Percentiles rank a stretch among this genome's conserved stretches.
phyloP scores from a whole-genome alignment of 192 early-diverging fungal species.

The Coemansia sp. region DNA sequence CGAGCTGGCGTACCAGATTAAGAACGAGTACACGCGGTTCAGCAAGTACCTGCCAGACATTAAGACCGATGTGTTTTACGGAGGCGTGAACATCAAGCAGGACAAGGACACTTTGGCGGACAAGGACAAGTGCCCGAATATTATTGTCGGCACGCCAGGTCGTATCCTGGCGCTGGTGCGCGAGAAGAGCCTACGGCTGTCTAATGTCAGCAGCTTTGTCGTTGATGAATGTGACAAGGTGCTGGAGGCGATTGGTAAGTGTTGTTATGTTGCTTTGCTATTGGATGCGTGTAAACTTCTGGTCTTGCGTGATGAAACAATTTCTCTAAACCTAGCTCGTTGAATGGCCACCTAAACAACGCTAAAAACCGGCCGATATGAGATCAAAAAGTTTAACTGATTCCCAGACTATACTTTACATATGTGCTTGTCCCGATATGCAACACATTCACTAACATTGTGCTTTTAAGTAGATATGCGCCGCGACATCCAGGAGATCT shows the following conservation, averaged over 20 bases:
- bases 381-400: no score
- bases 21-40: conserved; percentile 95
- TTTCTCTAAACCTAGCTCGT: conserved; percentile 69
- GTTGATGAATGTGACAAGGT: conserved; percentile 99
- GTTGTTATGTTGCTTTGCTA: not conserved
- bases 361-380: conserved; percentile 20
- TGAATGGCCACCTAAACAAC: conserved; percentile 54
- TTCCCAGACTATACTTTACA: no score
- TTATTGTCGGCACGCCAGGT: conserved; percentile 97
- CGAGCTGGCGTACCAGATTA: conserved; percentile 98
- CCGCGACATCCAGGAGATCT: conserved; percentile 94
- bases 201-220: conserved; percentile 94
- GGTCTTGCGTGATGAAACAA: conserved; percentile 60
- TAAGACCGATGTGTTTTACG: conserved; percentile 92
- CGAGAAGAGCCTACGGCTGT: conserved; percentile 79
- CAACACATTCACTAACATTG: no score
- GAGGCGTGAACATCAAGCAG: conserved; percentile 74
- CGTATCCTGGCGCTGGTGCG: conserved; percentile 83
- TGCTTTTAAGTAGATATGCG: conserved; percentile 79
- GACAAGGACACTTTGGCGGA: conserved; percentile 77
- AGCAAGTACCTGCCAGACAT: conserved; percentile 92
- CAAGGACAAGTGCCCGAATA: conserved; percentile 90
- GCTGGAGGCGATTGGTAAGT: conserved; percentile 86
- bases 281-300: not conserved
- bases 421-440: no score